phyloP scores from a whole-genome alignment of 2,329 filamentous ascomycete genomes.

The Botrytis fabae region DNA sequence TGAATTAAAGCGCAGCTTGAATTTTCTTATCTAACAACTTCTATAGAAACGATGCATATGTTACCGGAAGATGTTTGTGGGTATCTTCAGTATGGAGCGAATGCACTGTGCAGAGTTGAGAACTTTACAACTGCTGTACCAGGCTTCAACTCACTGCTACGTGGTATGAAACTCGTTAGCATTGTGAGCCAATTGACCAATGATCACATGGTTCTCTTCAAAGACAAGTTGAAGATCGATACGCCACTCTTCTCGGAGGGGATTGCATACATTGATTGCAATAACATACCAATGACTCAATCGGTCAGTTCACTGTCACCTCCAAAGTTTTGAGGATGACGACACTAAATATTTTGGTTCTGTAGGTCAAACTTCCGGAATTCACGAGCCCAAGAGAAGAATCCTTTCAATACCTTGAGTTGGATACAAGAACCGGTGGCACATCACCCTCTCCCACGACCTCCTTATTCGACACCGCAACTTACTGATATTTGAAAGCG shows the following conservation, averaged over 20 bases:
- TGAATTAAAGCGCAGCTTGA: not conserved
- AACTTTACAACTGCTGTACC: conserved; percentile 23
- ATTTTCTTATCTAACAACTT: not conserved
- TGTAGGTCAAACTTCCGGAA: not conserved
- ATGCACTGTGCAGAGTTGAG: conserved; percentile 38
- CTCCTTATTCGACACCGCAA: not conserved
- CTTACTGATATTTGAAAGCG: too few relatives aligned
- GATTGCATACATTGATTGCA: not conserved
- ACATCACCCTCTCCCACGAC: not conserved
- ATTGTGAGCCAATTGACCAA: conserved; percentile 36
- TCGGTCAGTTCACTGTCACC: not conserved
- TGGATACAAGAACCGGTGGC: not conserved
- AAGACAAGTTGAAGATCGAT: conserved; percentile 32
- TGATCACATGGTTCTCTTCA: conserved; percentile 33
- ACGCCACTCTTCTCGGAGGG: not conserved
- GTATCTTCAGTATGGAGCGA: too few relatives aligned
- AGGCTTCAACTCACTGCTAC: not conserved
- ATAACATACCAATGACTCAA: not conserved
- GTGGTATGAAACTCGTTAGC: too few relatives aligned
- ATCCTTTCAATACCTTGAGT: not conserved
- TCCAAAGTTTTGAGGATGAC: rapidly evolving
- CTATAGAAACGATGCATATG: rapidly evolving
- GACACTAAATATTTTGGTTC: not conserved
- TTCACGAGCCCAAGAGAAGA: not conserved
- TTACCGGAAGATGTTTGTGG: rapidly evolving